Evolutionary conservation across 1,139 yeast species (phyloP), one percentile per base, ranked within the genome.

Genomic region (Sugiyamaella paludigena): DNA sequence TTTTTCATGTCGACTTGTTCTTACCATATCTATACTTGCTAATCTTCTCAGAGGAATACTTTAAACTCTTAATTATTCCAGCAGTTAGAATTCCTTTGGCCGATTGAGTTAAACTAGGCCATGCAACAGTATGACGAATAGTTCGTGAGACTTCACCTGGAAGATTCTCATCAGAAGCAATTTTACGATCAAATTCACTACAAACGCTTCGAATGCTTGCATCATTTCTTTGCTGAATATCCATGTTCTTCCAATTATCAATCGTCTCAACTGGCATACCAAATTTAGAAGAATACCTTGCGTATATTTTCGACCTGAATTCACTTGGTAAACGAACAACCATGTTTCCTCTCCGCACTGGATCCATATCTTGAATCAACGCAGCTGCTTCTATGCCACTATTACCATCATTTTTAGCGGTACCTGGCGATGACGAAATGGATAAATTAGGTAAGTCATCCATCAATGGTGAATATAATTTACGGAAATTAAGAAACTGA

Each of bases 61-160:
- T 78, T 41, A 81, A 64, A 13, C 95, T 82, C 63, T 87, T 85
- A 29, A 73, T 63, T 1, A 87, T 49, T 1, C 99, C 98, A 1
- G 98, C 96, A 2, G 95, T 88, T 36, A 87, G 71, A 3, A 92
- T 61, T 0, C 99, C 98, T 64, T 91, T 89, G 16, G 81, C 59
- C 29, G 88, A 81, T 67, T 94, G 98, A 11, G 81, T 67, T 10
- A 84, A 62, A 12, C 96, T 86, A 10, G 95, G 86, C 58, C 74
- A 70, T 29, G 78, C 73, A 9, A 91, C 91, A 0, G 87, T 85
- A 31, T 74, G 68, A 55, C 76, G 74, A 28, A 92, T 74, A 11
- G 73, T 68, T 26, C 66, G 65, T 4, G 71, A 63, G 40, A 84
- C 69, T 40, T 73, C 71, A 15, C 62, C 49, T 1, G 69, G 61